A percentile compares a stretch with the other conserved stretches of the same genome.
These are phyloP conservation scores for Trichophyton benhamiae DNA, from an alignment of 2,329 filamentous ascomycete species.

Conservation along the genomic window DNA sequence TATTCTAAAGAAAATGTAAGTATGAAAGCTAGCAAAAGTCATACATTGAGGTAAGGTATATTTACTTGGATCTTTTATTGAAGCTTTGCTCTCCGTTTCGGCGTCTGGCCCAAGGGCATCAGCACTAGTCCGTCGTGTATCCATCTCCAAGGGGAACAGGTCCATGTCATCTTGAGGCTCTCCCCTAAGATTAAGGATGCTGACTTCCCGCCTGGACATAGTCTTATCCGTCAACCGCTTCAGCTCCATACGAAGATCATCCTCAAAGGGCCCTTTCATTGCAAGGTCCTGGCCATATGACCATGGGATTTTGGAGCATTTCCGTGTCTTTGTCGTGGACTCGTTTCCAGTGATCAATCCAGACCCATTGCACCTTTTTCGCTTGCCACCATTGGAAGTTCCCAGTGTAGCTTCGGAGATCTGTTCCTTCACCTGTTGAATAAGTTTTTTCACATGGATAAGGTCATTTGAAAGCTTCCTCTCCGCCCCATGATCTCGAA, in stretches of 20 bases:
- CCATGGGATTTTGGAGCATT: conserved; percentile 79
- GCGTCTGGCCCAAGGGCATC: conserved; percentile 23
- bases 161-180: conserved; percentile 37
- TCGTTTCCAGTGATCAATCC: conserved; percentile 37
- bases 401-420: conserved; percentile 61
- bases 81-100: conserved; percentile 15
- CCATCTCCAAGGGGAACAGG: conserved; percentile 30
- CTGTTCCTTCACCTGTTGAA: conserved; percentile 90
- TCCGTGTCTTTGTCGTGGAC: conserved; percentile 41
- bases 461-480: conserved; percentile 90
- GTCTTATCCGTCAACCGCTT: conserved; percentile 36
- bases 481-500: conserved; percentile 90
- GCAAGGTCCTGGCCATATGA: conserved; percentile 58
- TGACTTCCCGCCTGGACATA: conserved; percentile 31
- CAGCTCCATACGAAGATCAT: conserved; percentile 35
- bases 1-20: conserved; percentile 43
- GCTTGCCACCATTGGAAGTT: conserved; percentile 45
- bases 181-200: conserved; percentile 32
- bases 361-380: conserved; percentile 46
- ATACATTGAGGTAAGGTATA: not conserved
- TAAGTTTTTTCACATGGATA: conserved; percentile 88
- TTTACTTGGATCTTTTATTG: not conserved
- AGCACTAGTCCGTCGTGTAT: conserved; percentile 19
- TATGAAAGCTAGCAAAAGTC: not conserved
- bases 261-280: conserved; percentile 29